Evolutionary conservation across 148 eudicot species (phyloP), one percentile per base, ranked within the genome.

Genomic region (Fagopyrum esculentum): DNA sequence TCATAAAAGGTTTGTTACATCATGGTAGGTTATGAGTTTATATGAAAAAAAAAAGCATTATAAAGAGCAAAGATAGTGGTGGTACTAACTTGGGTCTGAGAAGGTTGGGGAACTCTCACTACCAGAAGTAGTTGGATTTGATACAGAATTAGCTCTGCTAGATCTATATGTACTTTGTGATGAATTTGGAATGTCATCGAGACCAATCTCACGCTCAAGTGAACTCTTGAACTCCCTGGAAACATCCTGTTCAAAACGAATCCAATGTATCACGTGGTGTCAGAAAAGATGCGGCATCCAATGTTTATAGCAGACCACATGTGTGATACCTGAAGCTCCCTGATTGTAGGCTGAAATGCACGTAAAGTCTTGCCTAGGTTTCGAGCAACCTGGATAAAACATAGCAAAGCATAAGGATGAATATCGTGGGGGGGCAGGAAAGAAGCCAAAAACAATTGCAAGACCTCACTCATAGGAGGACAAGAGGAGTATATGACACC

Each of bases 141-240:
- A 45, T 48, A 82, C 61, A 63, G 80, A 10, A 49, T 73, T 86
- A 29, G 78, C 69, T 69, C 78, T 73, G 76, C 71, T 81, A 68
- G 97, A 77, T 72, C 77, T 80, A 77, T 79, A 82, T 26, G 84
- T 74, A 51, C 76, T 77, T 51, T 78, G 81, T 4, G 51, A 76
- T 13, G 89, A 78, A 75, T 60, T 81, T 72, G 83, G 81, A 79
- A 84, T 80, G 50, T 94, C 96, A 79, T 94, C 98, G 75, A 94
- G 93, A 80, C 98, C 91, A 80, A 94, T 91, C 81, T 94, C 98
- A 80, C 87, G 81, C 78, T 94, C 97, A 80, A 94, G 89, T 48
- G 93, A 85, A 83, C 84, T 91, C 88, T 94, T 94, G 81, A 94
- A 94, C 78, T 94, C 98, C 81, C 88, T 91, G 59, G 98, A 94